phyloP scores from a whole-genome alignment of 192 early-diverging fungal species.

The Gamsiella multidivaricata region DNA sequence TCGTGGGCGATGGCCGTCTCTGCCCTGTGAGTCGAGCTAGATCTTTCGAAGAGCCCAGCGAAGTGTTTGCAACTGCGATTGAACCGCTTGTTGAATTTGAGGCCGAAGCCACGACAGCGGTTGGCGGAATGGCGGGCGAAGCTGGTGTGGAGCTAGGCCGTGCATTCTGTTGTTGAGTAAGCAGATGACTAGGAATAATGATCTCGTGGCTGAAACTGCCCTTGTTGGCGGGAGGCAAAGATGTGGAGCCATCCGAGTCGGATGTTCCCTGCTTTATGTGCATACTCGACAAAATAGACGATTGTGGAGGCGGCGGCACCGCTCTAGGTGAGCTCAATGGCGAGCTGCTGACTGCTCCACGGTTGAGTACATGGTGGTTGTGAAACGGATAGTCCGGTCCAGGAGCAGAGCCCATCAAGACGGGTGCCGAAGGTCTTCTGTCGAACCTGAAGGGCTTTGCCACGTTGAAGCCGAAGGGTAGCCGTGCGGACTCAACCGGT shows the following conservation, averaged over 20 bases:
- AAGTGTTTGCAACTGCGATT: neutral
- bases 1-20: conserved; percentile 35
- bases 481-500: conserved; percentile 8
- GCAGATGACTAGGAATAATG: conserved; percentile 20
- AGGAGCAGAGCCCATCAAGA: conserved; percentile 25
- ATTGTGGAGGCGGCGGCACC: conserved; percentile 16
- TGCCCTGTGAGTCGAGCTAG: conserved; percentile 8
- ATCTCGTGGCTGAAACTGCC: conserved; percentile 33
- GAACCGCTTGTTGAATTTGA: conserved; percentile 1
- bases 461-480: conserved; percentile 49
- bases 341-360: conserved; percentile 13
- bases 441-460: conserved; percentile 37
- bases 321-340: conserved; percentile 41
- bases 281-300: conserved; percentile 33
- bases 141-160: conserved; percentile 38
- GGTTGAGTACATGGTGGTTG: conserved; percentile 20
- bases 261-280: conserved; percentile 23
- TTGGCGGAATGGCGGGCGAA: conserved; percentile 40
- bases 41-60: conserved; percentile 4
- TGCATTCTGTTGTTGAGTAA: neutral
- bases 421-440: conserved; percentile 43
- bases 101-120: conserved; percentile 10
- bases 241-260: conserved; percentile 24
- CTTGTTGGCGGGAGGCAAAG: neutral
- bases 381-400: conserved; percentile 32